These are phyloP conservation scores for Fusarium sp. DNA, from an alignment of 2,329 filamentous ascomycete genomes.

Conservation along the genomic window DNA sequence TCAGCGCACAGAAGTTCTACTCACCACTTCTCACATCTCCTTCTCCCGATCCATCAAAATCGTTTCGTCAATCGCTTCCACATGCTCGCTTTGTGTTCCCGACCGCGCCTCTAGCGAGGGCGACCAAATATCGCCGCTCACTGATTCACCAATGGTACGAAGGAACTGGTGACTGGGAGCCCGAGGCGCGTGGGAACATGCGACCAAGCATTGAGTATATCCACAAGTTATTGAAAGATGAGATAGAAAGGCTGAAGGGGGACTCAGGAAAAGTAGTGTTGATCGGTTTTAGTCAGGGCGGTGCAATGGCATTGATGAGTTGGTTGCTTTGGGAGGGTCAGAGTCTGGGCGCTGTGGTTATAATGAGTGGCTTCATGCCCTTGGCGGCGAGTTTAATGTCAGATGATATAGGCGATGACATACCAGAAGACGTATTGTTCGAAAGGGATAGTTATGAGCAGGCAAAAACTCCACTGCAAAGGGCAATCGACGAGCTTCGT, in stretches of 20 bases:
- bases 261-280: conserved; percentile 54
- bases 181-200: conserved; percentile 47
- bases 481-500: conserved; percentile 39
- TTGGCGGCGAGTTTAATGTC: conserved; percentile 47
- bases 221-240: conserved; percentile 49
- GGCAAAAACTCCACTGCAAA: conserved; percentile 22
- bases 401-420: not conserved
- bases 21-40: conserved; percentile 48
- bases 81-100: conserved; percentile 62
- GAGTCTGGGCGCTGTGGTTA: conserved; percentile 50
- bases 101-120: conserved; percentile 52
- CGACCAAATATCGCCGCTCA: conserved; percentile 46
- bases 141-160: conserved; percentile 50
- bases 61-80: conserved; percentile 49
- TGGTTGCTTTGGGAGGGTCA: conserved; percentile 55
- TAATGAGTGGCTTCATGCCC: conserved; percentile 59
- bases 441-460: conserved; percentile 16
- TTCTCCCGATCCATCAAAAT: not conserved
- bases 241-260: conserved; percentile 47
- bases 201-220: conserved; percentile 53
- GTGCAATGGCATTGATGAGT: conserved; percentile 55
- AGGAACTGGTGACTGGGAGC: conserved; percentile 49
- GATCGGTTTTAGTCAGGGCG: conserved; percentile 64
- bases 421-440: conserved; percentile 30
- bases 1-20: conserved; percentile 52